phyloP scores from a whole-genome alignment of 306 rosid species.

The Luffa aegyptiaca region DNA sequence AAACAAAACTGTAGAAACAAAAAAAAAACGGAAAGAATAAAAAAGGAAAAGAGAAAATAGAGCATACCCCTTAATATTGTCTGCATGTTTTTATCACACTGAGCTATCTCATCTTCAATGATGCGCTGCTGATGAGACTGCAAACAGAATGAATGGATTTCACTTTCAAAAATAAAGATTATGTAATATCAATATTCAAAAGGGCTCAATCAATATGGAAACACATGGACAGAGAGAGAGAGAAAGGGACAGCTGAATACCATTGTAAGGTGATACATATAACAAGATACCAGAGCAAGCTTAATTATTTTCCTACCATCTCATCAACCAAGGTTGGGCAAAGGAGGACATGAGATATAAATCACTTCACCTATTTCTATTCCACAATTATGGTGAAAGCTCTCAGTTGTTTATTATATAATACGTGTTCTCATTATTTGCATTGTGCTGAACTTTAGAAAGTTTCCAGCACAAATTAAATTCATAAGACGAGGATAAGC shows the following conservation, averaged over 20 bases:
- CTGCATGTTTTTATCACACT: constrained; percentile 43
- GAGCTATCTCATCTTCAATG: constrained; percentile 58
- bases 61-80: constrained; percentile 46
- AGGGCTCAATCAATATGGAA: neutral
- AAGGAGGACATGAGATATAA: neutral
- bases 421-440: neutral
- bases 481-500: neutral
- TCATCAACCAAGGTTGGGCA: neutral
- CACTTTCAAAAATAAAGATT: neutral
- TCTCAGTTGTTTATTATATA: neutral
- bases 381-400: neutral
- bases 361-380: neutral
- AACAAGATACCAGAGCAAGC: neutral
- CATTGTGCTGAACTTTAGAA: neutral
- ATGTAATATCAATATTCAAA: neutral
- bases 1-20: neutral
- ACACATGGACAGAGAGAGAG: neutral
- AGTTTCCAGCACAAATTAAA: neutral
- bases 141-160: constrained; percentile 20
- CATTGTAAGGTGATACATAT: neutral
- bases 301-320: neutral
- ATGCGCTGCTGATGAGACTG: constrained; percentile 58
- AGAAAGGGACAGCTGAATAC: neutral
- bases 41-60: neutral
- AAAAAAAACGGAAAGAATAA: neutral